phyloP scores from a whole-genome alignment of 805 yeast genomes.

The Candida verbasci region DNA sequence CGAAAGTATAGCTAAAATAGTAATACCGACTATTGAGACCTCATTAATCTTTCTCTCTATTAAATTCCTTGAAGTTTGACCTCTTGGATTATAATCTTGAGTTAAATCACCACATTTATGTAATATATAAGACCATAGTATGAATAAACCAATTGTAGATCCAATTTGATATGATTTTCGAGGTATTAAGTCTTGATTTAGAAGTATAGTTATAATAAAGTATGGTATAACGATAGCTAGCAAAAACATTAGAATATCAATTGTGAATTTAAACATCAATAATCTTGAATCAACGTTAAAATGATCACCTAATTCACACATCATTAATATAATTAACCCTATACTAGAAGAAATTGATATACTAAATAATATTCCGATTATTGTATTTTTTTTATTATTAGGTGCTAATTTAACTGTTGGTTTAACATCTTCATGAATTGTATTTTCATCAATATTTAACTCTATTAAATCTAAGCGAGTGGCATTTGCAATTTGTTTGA shows the following conservation, averaged over 20 bases:
- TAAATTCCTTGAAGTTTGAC: slow-evolving; percentile 7
- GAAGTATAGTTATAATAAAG: slow-evolving; percentile 25
- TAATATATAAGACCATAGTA: slow-evolving; percentile 30
- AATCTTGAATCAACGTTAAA: slow-evolving; percentile 21
- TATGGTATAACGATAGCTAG: slow-evolving; percentile 44
- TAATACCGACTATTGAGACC: slow-evolving; percentile 44
- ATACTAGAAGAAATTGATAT: slow-evolving; percentile 26
- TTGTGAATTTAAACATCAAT: slow-evolving; percentile 34
- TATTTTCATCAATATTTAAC: slow-evolving; percentile 6
- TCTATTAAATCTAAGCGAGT: slow-evolving; percentile 10
- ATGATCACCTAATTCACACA: slow-evolving; percentile 31
- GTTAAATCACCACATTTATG: slow-evolving; percentile 32
- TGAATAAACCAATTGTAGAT: slow-evolving; percentile 12
- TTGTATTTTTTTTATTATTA: slow-evolving; percentile 10
- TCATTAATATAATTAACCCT: slow-evolving; percentile 28
- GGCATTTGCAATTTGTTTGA: slow-evolving; percentile 13
- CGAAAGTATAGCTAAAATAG: slow-evolving; percentile 46
- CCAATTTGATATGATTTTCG: slow-evolving; percentile 9
- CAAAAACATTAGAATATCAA: slow-evolving; percentile 34
- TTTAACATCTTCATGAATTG: too few relatives aligned
- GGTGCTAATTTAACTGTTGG: neutral
- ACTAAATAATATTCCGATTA: slow-evolving; percentile 26
- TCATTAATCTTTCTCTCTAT: slow-evolving; percentile 43
- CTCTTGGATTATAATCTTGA: slow-evolving; percentile 18
- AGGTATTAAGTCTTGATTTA: slow-evolving; percentile 25